Conservation (phyloP, 768 basidiomycete species). For the Sarcodon aspratus region DNA sequence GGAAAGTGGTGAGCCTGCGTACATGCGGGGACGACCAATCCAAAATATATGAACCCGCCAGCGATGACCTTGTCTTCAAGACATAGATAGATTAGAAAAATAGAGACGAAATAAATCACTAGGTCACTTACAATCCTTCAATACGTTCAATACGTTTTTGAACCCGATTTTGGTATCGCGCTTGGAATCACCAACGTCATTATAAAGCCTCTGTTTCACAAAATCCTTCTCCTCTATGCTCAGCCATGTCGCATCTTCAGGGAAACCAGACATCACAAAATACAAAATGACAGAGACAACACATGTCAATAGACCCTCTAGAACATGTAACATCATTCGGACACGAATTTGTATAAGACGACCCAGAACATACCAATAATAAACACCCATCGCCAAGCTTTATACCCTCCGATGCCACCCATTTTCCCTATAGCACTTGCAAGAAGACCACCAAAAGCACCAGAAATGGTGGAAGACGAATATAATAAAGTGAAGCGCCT, state of each 20-base stretch:
- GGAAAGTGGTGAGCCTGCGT: no score
- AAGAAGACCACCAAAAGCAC: conserved; percentile 23
- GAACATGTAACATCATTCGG: neutral
- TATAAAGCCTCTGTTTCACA: conserved; percentile 16
- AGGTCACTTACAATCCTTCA: conserved; percentile 16
- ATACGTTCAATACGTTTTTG: conserved; percentile 10
- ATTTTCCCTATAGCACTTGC: conserved; percentile 22
- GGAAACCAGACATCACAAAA: conserved; percentile 24
- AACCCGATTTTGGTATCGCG: conserved; percentile 9
- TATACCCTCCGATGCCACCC: conserved; percentile 17
- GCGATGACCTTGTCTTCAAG: conserved; percentile 14
- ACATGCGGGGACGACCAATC: conserved; percentile 17
- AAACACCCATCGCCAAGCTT: conserved; percentile 22
- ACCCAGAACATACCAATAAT: conserved; percentile 12
- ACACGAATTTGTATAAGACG: neutral
- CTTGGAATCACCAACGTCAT: conserved; percentile 17
- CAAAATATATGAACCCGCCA: conserved; percentile 21
- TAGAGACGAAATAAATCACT: neutral
- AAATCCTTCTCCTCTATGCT: conserved; percentile 16
- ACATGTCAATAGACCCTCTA: conserved; percentile 25
- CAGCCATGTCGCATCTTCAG: conserved; percentile 22
- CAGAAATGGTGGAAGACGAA: conserved; percentile 26
- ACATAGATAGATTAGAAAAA: neutral
- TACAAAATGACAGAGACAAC: conserved; percentile 19
- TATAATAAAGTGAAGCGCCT: conserved; percentile 26